These are phyloP conservation scores for Physcomitrium patens DNA, from an alignment of 225 moss, liverwort and hornwort genomes.

Conservation along the genomic window DNA sequence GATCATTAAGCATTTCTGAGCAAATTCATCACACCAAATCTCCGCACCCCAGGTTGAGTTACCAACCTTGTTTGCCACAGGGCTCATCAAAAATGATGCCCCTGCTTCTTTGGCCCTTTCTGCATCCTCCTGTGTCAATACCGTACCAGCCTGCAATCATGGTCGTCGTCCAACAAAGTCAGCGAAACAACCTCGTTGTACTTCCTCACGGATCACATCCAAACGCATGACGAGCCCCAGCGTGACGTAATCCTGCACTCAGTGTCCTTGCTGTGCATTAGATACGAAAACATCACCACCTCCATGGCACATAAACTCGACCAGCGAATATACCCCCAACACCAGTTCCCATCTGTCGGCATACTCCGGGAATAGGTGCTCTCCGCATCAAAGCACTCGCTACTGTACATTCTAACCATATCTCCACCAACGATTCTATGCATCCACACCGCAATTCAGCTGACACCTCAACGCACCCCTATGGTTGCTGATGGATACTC, in stretches of 20 bases:
- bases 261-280: neutral
- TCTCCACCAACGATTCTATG: neutral
- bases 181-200: neutral
- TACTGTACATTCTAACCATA: slow-evolving; percentile 4
- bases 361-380: neutral
- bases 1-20: neutral
- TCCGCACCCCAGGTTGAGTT: neutral
- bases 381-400: neutral
- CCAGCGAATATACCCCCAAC: neutral
- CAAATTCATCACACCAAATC: neutral
- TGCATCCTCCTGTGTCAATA: slow-evolving; percentile 70
- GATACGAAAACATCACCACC: neutral
- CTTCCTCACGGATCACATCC: neutral
- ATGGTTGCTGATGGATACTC: slow-evolving; percentile 83
- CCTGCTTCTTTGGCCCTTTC: slow-evolving; percentile 73
- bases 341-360: neutral
- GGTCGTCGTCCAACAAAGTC: slow-evolving; percentile 1
- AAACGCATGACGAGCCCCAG: neutral
- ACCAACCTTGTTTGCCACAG: slow-evolving; percentile 63
- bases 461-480: slow-evolving; percentile 58
- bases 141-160: slow-evolving; percentile 77
- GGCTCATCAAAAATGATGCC: slow-evolving; percentile 74
- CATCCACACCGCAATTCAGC: neutral
- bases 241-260: neutral
- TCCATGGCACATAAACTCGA: neutral